Evolutionary conservation across 2,329 filamentous ascomycete species (phyloP), one percentile per base, ranked within the genome.

Genomic region (Xylariaceae sp.): DNA sequence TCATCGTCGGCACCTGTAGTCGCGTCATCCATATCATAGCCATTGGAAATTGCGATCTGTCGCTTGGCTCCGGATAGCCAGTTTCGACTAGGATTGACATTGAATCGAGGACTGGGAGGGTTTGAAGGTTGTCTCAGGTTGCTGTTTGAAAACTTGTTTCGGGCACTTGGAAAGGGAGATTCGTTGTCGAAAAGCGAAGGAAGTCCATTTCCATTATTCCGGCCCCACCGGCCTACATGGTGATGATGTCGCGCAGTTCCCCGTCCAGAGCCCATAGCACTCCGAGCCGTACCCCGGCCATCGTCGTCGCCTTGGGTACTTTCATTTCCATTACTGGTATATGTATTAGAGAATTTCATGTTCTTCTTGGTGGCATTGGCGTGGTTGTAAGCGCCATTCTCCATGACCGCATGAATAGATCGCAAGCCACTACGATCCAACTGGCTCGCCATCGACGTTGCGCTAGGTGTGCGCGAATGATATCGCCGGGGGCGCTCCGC

Each of bases 301-400:
- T 85, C 83, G 49, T 86, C 82, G 15, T 90, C 86, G 43, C 78
- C 84, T 44, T 84, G 78, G 17, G 71, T 56, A 50, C 67, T 72
- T 32, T 81, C 78, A 42, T 70, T 76, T 36, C 71, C 72, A 55
- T 80, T 82, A 55, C 78, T 83, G 57, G 75, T 84, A 68, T 89
- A 89, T 1, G 86, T 83, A 67, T 89, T 92, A 50, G 89, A 87
- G 64, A 97, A 97, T 64, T 96, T 97, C 90, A 96, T 96, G 70
- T 87, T 95, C 73, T 89, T 90, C 72, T 95, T 96, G 59, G 86
- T 81, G 9, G 80, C 80, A n/a, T n/a, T 81, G 9, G 22, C 22
- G 15, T 87, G 60, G 17, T 70, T 67, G 10, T 67, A 62, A 1
- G 68, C 62, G 46, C 78, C 74, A 42, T 74, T 77, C 50, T 90